Percentiles rank a stretch among this genome's conserved stretches.
Evolutionary conservation across 352 stramenopile species (phyloP).

Genomic region (Pythium volutum): DNA sequence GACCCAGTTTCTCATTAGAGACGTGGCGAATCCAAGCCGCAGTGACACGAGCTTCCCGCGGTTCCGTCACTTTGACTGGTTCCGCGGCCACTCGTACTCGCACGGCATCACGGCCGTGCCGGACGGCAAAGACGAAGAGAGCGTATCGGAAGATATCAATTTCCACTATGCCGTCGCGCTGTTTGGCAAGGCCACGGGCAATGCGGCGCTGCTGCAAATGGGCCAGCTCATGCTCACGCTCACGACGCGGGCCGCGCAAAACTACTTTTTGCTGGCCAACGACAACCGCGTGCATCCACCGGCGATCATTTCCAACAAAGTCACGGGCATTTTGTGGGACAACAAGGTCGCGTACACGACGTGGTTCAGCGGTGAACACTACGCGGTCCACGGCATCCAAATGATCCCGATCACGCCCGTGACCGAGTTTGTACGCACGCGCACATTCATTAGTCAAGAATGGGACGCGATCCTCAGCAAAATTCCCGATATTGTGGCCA

Average conservation of each 20-base stretch:
- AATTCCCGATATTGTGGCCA: constrained; percentile 36
- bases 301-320: constrained; percentile 48
- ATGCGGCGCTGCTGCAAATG: constrained; percentile 27
- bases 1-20: constrained; percentile 37
- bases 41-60: constrained; percentile 43
- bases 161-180: constrained; percentile 29
- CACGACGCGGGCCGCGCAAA: constrained; percentile 48
- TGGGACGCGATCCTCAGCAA: constrained; percentile 55
- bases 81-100: constrained; percentile 65
- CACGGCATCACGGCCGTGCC: constrained; percentile 54
- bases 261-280: constrained; percentile 56
- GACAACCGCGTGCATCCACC: constrained; percentile 45
- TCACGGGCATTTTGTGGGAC: constrained; percentile 72
- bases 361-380: constrained; percentile 64
- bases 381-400: constrained; percentile 76
- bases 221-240: constrained; percentile 52
- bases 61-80: constrained; percentile 69
- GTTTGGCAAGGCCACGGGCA: constrained; percentile 31
- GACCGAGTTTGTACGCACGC: constrained; percentile 59
- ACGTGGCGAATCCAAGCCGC: constrained; percentile 44
- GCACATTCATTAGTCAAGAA: constrained; percentile 57
- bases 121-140: constrained; percentile 71
- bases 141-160: constrained; percentile 64
- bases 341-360: constrained; percentile 72
- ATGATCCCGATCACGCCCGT: constrained; percentile 76